phyloP scores from a whole-genome alignment of 768 basidiomycete species.

The Mycena filopes region DNA sequence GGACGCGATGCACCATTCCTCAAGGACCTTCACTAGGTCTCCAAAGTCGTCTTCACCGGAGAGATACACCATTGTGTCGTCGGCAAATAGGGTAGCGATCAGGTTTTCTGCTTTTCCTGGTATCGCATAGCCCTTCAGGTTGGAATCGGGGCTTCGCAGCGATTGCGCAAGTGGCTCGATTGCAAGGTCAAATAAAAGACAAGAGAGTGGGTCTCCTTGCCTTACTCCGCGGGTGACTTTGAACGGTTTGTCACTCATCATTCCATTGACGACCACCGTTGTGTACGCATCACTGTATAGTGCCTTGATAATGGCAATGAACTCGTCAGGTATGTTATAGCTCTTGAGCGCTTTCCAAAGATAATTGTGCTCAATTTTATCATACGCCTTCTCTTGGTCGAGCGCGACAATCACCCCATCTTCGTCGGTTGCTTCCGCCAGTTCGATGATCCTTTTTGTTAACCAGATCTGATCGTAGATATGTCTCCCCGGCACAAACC shows the following conservation, averaged over 20 bases:
- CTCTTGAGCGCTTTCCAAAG: slow-evolving; percentile 17
- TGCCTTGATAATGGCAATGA: slow-evolving; percentile 32
- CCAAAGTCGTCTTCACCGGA: slow-evolving; percentile 7
- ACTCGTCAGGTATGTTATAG: slow-evolving; percentile 21
- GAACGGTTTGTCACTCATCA: slow-evolving; percentile 22
- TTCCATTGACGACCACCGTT: slow-evolving; percentile 38
- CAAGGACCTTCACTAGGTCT: background rate
- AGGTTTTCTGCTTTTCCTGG: slow-evolving; percentile 20
- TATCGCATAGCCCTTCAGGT: slow-evolving; percentile 33
- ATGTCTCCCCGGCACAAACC: too few species aligned
- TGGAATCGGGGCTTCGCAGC: slow-evolving; percentile 27
- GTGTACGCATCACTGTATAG: slow-evolving; percentile 38
- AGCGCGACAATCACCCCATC: slow-evolving; percentile 16
- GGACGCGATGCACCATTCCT: slow-evolving; percentile 23
- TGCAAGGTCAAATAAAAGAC: too few species aligned
- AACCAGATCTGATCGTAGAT: slow-evolving; percentile 38
- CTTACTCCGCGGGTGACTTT: slow-evolving; percentile 39
- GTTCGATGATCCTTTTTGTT: slow-evolving; percentile 27
- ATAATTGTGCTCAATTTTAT: slow-evolving; percentile 7
- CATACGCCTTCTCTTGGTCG: too few species aligned
- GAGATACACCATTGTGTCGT: slow-evolving; percentile 37
- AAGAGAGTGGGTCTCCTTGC: slow-evolving; percentile 43
- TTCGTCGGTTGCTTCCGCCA: slow-evolving; percentile 26
- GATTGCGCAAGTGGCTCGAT: slow-evolving; percentile 33
- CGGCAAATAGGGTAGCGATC: slow-evolving; percentile 36